These are phyloP conservation scores for Onygena corvina DNA, from an alignment of 2,329 filamentous ascomycete genomes.

Conservation along the genomic window DNA sequence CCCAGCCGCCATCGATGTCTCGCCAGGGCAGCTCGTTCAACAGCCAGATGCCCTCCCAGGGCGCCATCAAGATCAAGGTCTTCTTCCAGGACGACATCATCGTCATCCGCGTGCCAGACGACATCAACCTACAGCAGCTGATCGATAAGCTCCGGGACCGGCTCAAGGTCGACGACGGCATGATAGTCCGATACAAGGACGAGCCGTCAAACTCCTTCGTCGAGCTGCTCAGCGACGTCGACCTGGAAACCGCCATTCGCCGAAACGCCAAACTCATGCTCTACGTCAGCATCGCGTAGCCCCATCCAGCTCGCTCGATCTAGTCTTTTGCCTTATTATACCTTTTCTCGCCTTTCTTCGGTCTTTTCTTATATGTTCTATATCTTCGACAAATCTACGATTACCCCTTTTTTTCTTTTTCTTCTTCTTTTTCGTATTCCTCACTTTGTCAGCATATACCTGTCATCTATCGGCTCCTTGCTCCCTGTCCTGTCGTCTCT, in stretches of 20 bases:
- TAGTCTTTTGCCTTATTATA: neutral
- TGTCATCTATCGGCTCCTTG: neutral
- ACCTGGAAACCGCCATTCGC: constrained; percentile 67
- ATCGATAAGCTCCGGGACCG: constrained; percentile 76
- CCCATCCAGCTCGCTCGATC: too few species aligned
- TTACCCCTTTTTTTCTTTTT: neutral
- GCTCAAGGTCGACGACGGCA: constrained; percentile 63
- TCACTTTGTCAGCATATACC: constrained; percentile 3
- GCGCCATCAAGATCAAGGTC: constrained; percentile 82
- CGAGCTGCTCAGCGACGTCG: constrained; percentile 63
- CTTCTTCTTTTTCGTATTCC: neutral
- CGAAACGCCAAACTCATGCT: constrained; percentile 80
- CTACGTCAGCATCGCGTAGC: constrained; percentile 41
- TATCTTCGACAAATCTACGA: neutral
- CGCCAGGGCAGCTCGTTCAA: constrained; percentile 43
- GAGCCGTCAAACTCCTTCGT: constrained; percentile 65
- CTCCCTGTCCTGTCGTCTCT: neutral
- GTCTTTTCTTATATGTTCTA: neutral
- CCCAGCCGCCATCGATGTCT: constrained; percentile 27
- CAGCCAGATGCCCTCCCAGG: constrained; percentile 22
- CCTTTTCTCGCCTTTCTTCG: neutral
- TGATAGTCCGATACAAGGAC: constrained; percentile 76
- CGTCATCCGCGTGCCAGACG: constrained; percentile 72
- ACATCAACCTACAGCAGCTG: constrained; percentile 65
- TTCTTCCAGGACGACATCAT: constrained; percentile 88